Evolutionary conservation across 2,329 filamentous ascomycete species (phyloP), one percentile per base, ranked within the genome.

Genomic region (Orbilia oligospora): DNA sequence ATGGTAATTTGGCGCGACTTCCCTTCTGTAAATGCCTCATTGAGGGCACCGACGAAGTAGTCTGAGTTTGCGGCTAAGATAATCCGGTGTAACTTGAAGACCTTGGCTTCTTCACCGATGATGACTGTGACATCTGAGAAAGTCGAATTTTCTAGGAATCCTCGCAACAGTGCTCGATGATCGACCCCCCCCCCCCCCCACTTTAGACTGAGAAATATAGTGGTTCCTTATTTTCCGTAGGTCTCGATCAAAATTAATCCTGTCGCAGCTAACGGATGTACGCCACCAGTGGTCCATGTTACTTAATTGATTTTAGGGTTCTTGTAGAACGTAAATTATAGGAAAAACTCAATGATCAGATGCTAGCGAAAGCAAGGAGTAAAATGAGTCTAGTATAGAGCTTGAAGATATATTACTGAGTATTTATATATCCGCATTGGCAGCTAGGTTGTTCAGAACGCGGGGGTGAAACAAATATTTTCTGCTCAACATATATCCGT

Each of bases 1-100:
- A 22, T 49, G 6, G 46, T 49, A 18, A 49, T 49, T 49, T 49
- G 3, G 46, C 46, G 6, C 20, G 18, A 49, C 6, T 12, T 22
- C 9, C 53, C 53, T 24, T 56, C 53, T 18, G 16, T 14, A n/a
- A 56, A 56, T 8, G 24, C 33, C 10, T 56, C 66, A 9, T 49
- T 46, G 12, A 80, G 77, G 18, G 77, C 79, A 8, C 68, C 68
- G 9, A 65, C 73, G 48, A 82, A 81, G 51, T 58, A 81, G 0
- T 67, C 27, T 0, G 81, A 82, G 18, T 61, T 36, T 33, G 67
- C 20, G 30, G 71, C 80, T 9, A 81, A 55, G 6, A 80, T 38
- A 8, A 76, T 49, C 44, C 81, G 80, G 27, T 82, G 80, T 10
- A 82, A 41, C 4, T 71, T 67, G 46, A 82, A 82, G 5, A 77